These are phyloP conservation scores for Trichothecium roseum DNA, from an alignment of 2,329 filamentous ascomycete genomes.

Conservation along the genomic window DNA sequence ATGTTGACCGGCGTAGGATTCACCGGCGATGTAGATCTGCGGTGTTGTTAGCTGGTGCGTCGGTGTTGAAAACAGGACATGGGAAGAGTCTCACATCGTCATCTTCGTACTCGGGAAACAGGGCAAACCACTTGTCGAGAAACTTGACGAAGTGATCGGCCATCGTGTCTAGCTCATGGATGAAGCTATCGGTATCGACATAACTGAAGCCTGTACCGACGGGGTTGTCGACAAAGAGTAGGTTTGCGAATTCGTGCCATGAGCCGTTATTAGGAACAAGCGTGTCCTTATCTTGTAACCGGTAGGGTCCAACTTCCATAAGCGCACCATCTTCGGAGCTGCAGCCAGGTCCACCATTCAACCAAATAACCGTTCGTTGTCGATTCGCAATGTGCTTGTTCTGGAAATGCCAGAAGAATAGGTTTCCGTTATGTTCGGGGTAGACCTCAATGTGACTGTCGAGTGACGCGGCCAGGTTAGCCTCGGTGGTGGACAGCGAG, in stretches of 20 bases:
- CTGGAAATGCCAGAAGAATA: conserved; percentile 98
- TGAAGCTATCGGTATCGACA: conserved; percentile 77
- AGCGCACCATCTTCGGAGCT: conserved; percentile 94
- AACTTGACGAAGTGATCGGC: conserved; percentile 79
- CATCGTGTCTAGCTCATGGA: conserved; percentile 83
- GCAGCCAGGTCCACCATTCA: conserved; percentile 94
- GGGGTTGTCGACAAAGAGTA: conserved; percentile 94
- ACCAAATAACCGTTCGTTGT: conserved; percentile 87
- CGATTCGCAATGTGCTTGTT: conserved; percentile 90
- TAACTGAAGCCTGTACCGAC: conserved; percentile 96
- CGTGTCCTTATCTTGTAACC: conserved; percentile 62
- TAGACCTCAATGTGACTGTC: conserved; percentile 82
- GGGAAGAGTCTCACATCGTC: conserved; percentile 75
- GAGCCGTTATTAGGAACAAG: conserved; percentile 83
- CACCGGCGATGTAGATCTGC: conserved; percentile 86
- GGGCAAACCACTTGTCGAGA: conserved; percentile 77
- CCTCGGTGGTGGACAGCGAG: conserved; percentile 5
- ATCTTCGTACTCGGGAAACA: conserved; percentile 85
- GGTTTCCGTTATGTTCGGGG: conserved; percentile 74
- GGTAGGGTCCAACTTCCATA: conserved; percentile 93
- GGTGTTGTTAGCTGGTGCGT: conserved; percentile 9
- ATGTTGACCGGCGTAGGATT: conserved; percentile 94
- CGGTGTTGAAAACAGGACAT: not conserved
- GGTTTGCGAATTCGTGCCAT: conserved; percentile 96
- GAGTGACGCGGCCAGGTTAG: conserved; percentile 12